Base-by-base conservation (phyloP, 768 basidiomycete species). In the Termitomyces sp. region DNA sequence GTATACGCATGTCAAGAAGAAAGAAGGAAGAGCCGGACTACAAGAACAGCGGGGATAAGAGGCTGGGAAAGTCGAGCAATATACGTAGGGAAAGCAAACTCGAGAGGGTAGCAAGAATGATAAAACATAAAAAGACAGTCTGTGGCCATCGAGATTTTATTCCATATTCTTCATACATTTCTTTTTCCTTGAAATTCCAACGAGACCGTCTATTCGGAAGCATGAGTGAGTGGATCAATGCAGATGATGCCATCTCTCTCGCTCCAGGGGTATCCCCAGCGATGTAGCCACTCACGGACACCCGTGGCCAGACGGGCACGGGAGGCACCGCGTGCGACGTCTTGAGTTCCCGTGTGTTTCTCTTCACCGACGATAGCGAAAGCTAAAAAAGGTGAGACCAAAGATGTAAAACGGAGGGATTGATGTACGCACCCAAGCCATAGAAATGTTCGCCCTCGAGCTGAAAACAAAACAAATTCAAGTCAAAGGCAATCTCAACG, bases 201-300 rank as follows among this genome's bases (percentile, higher is more conserved):
- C 11, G 11, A 16, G 40, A 28, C 12, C 19, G 25, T 57, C 59
- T 69, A 79, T 65, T 78, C 78, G 17, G 75, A 72, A 40, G 76
- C 70, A 61, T 95, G 93, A 28, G 90, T 93, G 60, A 91, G 74
- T 23, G 88, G 74, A 70, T 98, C 95, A 48, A 97, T 83, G 69
- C 90, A 94, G 54, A 97, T 82, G 50, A 93, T 84, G 2, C 95
- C 95, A 64, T 91, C 91, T 8, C 87, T 83, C 69, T 97, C 95
- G 70, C 81, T 89, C 95, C 94, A 97, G 17, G 95, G 91, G 74
- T 95, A 98, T 55, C 91, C 91, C 92, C 93, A 98, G 54, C 89
- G 83, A 63, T 94, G 90, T 45, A 98, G 72, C 88, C 89, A 96
- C 65, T 94, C 91, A 58, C 91, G 86, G 42, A 97, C 87, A 10